Base-by-base conservation (phyloP, 805 yeast genomes). In the Schizosaccharomyces pombe region DNA sequence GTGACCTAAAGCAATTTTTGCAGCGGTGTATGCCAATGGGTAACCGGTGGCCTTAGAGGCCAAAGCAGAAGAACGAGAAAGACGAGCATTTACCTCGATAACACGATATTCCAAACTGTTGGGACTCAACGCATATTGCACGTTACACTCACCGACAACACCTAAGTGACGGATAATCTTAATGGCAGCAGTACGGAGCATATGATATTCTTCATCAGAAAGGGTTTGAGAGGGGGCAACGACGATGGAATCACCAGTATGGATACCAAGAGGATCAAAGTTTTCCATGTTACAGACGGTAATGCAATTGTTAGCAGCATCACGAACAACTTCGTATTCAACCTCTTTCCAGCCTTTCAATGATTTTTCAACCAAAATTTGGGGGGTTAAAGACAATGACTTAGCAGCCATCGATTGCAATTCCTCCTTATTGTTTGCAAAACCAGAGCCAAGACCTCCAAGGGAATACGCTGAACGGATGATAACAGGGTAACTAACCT, bases 241-340 rank as follows among this genome's bases (percentile, higher is more conserved):
- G 56, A 89, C 98, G 64, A 89, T 91, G 55, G 97, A 91, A 69
- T 89, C 98, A 75, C 98, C 98, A 57, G 98, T 89, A 67, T 89
- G 98, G 64, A 89, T 87, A 67, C 98, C 98, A 62, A 89, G 76
- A 52, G 98, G 98, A 70, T 89, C 98, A 61, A 89, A 89, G 71
- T 89, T 89, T 72, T 89, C 98, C 98, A 89, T 89, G 72, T 89
- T 89, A 77, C 98, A 89, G 58, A 89, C 98, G 52, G 98, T 89
- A 63, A 89, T 85, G 79, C 98, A 89, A 77, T 89, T 89, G 69
- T 85, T 96, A 62, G 79, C 82, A 54, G 93, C 87, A 71, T 89
- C 98, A 69, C 98, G 85, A 55, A 89, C 98, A 68, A 89, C 98
- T 71, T 89, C 98, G 69, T 89, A 89, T 72, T 89, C 98, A 62